A percentile compares a stretch with the other conserved stretches of the same genome.
phyloP scores from a whole-genome alignment of 2,329 filamentous ascomycete genomes.

The Pestalotiopsis fici region DNA sequence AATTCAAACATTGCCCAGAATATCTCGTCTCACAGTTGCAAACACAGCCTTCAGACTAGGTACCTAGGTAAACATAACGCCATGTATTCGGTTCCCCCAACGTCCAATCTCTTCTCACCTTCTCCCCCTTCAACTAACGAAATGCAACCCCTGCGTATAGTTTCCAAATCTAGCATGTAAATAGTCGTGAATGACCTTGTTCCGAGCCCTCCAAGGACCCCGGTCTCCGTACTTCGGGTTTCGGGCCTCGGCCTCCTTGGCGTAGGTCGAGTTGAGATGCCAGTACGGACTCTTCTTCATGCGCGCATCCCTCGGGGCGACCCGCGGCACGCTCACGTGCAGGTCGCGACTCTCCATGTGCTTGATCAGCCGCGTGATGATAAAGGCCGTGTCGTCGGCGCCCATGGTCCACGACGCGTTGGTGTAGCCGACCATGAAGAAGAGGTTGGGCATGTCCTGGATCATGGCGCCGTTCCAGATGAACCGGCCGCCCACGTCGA shows the following conservation, averaged over 20 bases:
- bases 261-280: constrained; percentile 7
- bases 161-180: constrained; percentile 4
- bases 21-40: too few relatives aligned
- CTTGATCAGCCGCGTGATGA: constrained; percentile 51
- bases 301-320: neutral
- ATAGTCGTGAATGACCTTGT: constrained; percentile 1
- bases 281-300: neutral
- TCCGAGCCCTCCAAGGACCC: constrained; percentile 3
- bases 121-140: neutral
- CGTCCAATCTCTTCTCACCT: too few relatives aligned
- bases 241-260: neutral
- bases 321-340: constrained; percentile 1
- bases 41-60: too few relatives aligned
- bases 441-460: constrained; percentile 65
- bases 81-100: too few relatives aligned
- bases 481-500: constrained; percentile 52
- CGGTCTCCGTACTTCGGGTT: neutral
- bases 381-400: constrained; percentile 52
- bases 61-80: too few relatives aligned
- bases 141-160: neutral
- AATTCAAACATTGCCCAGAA: too few relatives aligned
- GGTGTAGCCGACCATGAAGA: constrained; percentile 64
- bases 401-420: constrained; percentile 70
- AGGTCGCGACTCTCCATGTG: constrained; percentile 37
- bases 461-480: constrained; percentile 68